phyloP scores from a whole-genome alignment of 495 filamentous ascomycete genomes.

The Bryoglossum gracile region DNA sequence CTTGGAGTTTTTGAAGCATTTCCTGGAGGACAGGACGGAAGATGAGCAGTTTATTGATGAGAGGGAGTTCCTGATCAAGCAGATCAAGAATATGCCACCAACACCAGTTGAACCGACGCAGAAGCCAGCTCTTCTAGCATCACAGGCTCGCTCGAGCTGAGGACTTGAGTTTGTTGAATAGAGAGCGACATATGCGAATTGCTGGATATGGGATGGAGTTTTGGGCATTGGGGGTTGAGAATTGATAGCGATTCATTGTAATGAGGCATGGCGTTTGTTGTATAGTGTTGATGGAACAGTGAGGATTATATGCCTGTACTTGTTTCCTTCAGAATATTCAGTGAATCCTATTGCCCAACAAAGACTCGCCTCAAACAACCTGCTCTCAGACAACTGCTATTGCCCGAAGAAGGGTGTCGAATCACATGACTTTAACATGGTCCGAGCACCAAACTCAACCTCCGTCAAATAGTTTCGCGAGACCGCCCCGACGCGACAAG shows the following conservation, averaged over 20 bases:
- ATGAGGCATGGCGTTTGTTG: constrained; percentile 13
- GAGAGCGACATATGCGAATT: constrained; percentile 6
- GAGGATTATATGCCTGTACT: too few relatives aligned
- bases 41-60: constrained; percentile 99
- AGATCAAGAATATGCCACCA: constrained; percentile 74
- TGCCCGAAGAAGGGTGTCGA: too few relatives aligned
- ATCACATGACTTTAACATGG: too few relatives aligned
- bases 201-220: constrained; percentile 17
- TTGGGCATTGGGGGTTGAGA: constrained; percentile 18
- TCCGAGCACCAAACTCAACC: too few relatives aligned
- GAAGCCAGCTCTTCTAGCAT: constrained; percentile 25
- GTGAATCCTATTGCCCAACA: too few relatives aligned
- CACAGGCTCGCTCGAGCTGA: constrained; percentile 21
- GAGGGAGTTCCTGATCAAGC: constrained; percentile 90
- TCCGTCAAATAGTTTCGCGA: too few relatives aligned
- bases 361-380: too few relatives aligned
- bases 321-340: too few relatives aligned
- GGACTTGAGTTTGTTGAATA: not conserved
- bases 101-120: constrained; percentile 50
- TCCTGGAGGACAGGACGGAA: constrained; percentile 90
- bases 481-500: too few relatives aligned
- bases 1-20: constrained; percentile 78
- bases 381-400: too few relatives aligned
- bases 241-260: constrained; percentile 16
- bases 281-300: constrained; percentile 10